Percentiles rank a stretch among this genome's conserved stretches.
These are phyloP conservation scores for Coniochaeta sp. DNA, from an alignment of 2,329 filamentous ascomycete species.

Conservation along the genomic window DNA sequence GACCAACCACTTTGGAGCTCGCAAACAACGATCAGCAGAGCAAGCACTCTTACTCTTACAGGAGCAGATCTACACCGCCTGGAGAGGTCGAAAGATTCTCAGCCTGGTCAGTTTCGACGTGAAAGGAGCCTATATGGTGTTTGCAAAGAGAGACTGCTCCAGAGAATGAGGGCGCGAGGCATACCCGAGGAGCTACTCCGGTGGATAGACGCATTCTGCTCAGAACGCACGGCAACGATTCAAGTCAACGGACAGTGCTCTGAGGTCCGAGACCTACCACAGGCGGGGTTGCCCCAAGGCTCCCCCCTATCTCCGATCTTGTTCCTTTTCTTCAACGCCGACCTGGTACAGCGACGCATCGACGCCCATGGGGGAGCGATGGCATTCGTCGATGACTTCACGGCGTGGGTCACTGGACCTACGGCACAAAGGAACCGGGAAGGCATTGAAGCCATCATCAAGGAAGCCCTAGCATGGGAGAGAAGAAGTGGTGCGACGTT, in stretches of 20 bases:
- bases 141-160: no score
- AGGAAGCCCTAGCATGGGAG: no score
- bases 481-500: constrained; percentile 13
- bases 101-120: constrained; percentile 7
- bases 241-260: no score
- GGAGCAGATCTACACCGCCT: neutral
- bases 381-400: constrained; percentile 21
- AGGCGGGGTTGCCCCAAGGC: no score
- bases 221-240: no score
- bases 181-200: no score
- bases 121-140: constrained; percentile 6
- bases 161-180: no score
- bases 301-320: constrained; percentile 8
- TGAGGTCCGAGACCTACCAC: no score
- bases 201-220: no score
- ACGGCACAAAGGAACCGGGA: constrained; percentile 12
- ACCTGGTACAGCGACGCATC: constrained; percentile 25
- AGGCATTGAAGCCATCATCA: no score
- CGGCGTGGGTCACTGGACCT: no score
- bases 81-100: neutral
- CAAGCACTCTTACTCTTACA: no score
- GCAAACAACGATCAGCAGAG: neutral
- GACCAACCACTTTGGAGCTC: neutral
- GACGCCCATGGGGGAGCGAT: constrained; percentile 17
- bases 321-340: constrained; percentile 26